Evolutionary conservation across 1,139 yeast species (phyloP).

Genomic region (Geotrichum siamense): DNA sequence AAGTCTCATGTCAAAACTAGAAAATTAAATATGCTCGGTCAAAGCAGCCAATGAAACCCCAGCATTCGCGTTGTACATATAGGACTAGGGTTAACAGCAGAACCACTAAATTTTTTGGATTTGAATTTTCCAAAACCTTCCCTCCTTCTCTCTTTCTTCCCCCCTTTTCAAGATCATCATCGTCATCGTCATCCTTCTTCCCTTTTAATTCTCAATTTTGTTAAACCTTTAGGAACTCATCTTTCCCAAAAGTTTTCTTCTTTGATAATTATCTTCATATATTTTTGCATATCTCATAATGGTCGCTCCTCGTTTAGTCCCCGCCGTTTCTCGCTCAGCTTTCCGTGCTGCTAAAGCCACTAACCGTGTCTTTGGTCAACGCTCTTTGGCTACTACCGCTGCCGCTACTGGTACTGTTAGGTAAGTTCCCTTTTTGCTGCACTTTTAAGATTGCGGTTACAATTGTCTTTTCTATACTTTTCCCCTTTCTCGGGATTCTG

Average conservation of each 20-base stretch:
- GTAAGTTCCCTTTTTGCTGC: slow-evolving; percentile 57
- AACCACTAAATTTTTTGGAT: neutral
- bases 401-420: slow-evolving; percentile 82
- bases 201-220: neutral
- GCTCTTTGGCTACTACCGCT: slow-evolving; percentile 86
- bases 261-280: slow-evolving; percentile 1
- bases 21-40: too few relatives aligned
- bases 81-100: neutral
- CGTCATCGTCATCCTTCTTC: neutral
- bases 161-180: neutral
- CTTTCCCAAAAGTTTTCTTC: neutral
- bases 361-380: slow-evolving; percentile 35
- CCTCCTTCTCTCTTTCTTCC: slow-evolving; percentile 1
- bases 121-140: neutral
- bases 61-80: neutral
- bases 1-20: too few relatives aligned
- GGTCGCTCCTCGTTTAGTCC: slow-evolving; percentile 78
- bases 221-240: neutral
- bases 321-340: slow-evolving; percentile 85
- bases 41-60: neutral
- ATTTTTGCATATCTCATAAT: slow-evolving; percentile 22
- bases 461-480: too few relatives aligned
- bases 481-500: too few relatives aligned
- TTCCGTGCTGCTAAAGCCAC: slow-evolving; percentile 75
- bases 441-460: too few relatives aligned